Base-by-base conservation (phyloP, 257 asterid species). In the Nicotiana otophora region DNA sequence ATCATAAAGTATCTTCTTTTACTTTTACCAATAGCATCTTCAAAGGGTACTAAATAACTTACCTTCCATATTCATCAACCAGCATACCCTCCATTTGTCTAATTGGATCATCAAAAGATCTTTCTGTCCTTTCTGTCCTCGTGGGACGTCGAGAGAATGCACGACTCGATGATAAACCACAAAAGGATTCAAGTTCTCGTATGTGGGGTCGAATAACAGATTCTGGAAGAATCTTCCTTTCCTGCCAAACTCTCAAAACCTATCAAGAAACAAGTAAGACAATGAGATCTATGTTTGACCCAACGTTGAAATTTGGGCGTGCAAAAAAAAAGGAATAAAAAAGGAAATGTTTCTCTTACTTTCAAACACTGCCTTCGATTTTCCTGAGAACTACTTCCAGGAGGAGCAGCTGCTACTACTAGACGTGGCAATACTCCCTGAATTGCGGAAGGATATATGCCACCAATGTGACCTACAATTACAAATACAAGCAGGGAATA, bases 31-130 rank as follows among this genome's bases (percentile, higher is more conserved):
- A 28, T 75, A 75, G 26, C 80, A 14, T 61, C 53, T 53, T 36
- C n/a, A 55, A 39, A 70, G 17, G 58, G 55, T 80, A 69, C 55
- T 28, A 16, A 65, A 72, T 23, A 31, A 30, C 67, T 77, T 85
- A 94, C 98, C 98, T 95, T 86, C 98, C 98, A 82, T 95, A 95
- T 87, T 95, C 98, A 81, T 95, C 97, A 28, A 94, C 98, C 82
- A 58, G 88, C 98, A 95, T 95, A 53, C 98, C 98, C 91, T 91
- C 97, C 98, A 95, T 92, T 87, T 92, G 91, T 88, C 98, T 88
- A 36, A 93, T 86, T 77, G 98, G 98, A 82, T 95, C 98, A 84
- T 95, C 98, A 84, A 93, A 88, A 82, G 97, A 86, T 87, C 98
- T 90, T 84, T 95, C 98, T 81, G 90, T 92, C 84, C 97, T 87